Evolutionary conservation across 2,329 filamentous ascomycete species (phyloP), one percentile per base, ranked within the genome.

Genomic region (Botryotinia convoluta): DNA sequence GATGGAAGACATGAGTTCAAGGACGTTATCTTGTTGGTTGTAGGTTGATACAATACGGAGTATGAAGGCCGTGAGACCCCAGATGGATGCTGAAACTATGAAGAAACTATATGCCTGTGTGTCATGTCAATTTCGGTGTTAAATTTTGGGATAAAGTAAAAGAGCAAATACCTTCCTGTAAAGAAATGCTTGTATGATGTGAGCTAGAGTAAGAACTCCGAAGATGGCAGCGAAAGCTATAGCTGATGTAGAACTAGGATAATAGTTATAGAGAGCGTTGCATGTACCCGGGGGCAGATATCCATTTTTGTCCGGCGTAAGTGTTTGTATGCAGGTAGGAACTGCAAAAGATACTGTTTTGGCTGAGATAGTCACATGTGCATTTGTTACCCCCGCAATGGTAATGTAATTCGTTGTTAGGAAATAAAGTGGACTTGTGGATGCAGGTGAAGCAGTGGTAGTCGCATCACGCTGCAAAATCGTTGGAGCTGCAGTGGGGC

Each of bases 1-100:
- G 6, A 87, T 77, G 6, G 82, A 82, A 18, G 82, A 82, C 1
- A 78, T 72, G 16, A 81, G 82, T 4, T 81, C 79, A 48, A 81
- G 80, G 0, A 74, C 73, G 0, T 74, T 72, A 14, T 75, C 80
- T 71, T 84, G 80, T 70, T 84, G 84, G 45, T 69, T 20, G 20
- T 37, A 86, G 74, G 37, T 81, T 80, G 3, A 84, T 81, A 84
- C 74, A 0, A 82, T 76, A 42, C 85, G 84, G 32, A 84, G 75
- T 14, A 83, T 74, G 74, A 81, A 86, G 12, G 81, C 80, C 1
- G 78, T 76, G 37, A 82, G 77, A 76, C 87, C 84, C 84, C 84
- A 86, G 0, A 77, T 39, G 4, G 78, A 76, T 20, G 82, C 85
- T 79, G 85, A 83, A 61, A 85, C 80, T n/a, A 71, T n/a, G 57